Conservation (phyloP, 345 rosid genomes). For the Durio zibethinus region DNA sequence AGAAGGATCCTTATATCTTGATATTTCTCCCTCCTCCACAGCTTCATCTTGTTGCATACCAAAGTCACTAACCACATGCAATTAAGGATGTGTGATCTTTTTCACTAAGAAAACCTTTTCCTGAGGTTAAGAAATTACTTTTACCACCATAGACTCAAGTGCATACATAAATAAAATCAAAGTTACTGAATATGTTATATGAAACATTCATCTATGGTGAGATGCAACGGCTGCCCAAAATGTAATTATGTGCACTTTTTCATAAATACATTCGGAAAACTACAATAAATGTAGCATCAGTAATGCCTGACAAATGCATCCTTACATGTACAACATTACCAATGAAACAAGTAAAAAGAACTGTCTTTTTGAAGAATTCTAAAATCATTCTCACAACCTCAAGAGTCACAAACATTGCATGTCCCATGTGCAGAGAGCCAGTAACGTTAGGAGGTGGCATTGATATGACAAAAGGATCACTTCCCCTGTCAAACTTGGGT, state of each 20-base stretch:
- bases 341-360: background rate
- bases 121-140: background rate
- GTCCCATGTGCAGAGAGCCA: slow-evolving; percentile 97
- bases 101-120: background rate
- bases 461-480: slow-evolving; percentile 80
- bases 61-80: background rate
- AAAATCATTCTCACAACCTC: slow-evolving; percentile 50
- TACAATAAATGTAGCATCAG: background rate
- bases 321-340: background rate
- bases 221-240: background rate
- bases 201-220: background rate
- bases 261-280: background rate
- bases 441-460: slow-evolving; percentile 99
- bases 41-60: background rate
- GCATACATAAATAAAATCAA: background rate
- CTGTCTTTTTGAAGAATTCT: background rate
- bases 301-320: background rate
- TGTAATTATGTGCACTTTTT: background rate
- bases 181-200: background rate
- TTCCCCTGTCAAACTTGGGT: slow-evolving; percentile 62
- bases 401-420: slow-evolving; percentile 97
- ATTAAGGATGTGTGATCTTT: background rate
- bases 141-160: background rate
- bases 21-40: background rate
- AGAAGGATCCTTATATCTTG: slow-evolving; percentile 3